Percentiles rank a stretch among this genome's conserved stretches.
Conservation (phyloP, 2,329 filamentous ascomycete genomes). For the Neopestalotiopsis sp. region DNA sequence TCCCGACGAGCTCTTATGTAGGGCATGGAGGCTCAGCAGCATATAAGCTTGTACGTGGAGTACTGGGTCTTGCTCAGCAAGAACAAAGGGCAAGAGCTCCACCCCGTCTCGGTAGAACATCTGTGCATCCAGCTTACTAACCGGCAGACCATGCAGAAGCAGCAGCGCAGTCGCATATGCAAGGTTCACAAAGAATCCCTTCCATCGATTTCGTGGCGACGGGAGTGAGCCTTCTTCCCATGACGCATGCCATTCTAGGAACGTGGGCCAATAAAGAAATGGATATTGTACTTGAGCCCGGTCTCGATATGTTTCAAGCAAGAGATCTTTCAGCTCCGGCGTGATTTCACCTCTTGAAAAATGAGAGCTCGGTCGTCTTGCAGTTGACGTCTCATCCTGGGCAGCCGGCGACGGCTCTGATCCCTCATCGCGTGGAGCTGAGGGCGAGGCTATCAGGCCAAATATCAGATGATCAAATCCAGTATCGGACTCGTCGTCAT, state of each 20-base stretch:
- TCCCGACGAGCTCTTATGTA: conserved; percentile 11
- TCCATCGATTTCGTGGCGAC: background rate
- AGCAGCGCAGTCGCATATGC: conserved; percentile 15
- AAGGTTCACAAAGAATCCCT: conserved; percentile 18
- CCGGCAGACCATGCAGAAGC: background rate
- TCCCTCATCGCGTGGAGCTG: background rate
- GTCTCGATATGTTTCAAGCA: conserved; percentile 16
- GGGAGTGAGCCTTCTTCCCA: background rate
- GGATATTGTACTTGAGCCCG: conserved; percentile 18
- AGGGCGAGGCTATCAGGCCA: conserved; percentile 2
- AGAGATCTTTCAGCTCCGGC: background rate
- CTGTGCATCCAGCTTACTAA: background rate
- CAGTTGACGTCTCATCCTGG: background rate
- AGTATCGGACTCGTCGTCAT: conserved; percentile 2
- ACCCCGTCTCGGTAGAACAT: conserved; percentile 10
- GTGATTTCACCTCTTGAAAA: background rate
- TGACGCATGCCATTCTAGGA: background rate
- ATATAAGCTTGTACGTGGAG: conserved; percentile 20
- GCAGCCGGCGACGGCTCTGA: background rate
- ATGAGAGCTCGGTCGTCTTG: background rate
- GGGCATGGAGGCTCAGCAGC: conserved; percentile 17
- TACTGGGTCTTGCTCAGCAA: conserved; percentile 13
- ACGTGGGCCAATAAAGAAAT: conserved; percentile 12
- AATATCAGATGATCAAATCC: conserved; percentile 13
- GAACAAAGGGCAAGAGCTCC: conserved; percentile 4